Conservation (phyloP, 2,329 filamentous ascomycete genomes). For the Phialocephala sp. region DNA sequence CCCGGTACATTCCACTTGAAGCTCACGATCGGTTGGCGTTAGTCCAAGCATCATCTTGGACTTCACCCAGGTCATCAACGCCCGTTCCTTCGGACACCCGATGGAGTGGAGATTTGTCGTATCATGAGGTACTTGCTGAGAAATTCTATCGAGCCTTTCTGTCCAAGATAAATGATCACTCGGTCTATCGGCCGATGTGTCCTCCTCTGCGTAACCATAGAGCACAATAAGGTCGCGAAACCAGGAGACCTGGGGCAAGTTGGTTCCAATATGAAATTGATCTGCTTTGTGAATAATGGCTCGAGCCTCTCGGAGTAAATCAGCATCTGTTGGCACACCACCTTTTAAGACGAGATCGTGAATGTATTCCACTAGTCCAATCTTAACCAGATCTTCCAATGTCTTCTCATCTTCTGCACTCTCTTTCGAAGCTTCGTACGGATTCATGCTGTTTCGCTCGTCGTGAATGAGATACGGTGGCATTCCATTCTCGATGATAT, state of each 20-base stretch:
- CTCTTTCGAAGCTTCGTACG: conserved; percentile 51
- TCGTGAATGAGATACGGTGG: conserved; percentile 70
- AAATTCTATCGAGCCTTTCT: conserved; percentile 25
- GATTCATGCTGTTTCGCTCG: conserved; percentile 62
- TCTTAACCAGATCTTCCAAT: conserved; percentile 66
- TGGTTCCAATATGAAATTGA: conserved; percentile 47
- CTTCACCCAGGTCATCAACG: conserved; percentile 36
- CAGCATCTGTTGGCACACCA: conserved; percentile 53
- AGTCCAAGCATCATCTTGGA: conserved; percentile 52
- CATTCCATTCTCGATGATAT: conserved; percentile 70
- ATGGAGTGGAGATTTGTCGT: conserved; percentile 25
- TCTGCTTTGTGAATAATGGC: conserved; percentile 63
- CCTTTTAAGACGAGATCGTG: conserved; percentile 52
- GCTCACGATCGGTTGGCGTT: conserved; percentile 63
- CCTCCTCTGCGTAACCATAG: conserved; percentile 38
- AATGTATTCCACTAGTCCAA: conserved; percentile 60
- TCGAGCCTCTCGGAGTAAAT: conserved; percentile 63
- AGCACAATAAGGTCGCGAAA: conserved; percentile 64
- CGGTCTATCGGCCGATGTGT: not conserved
- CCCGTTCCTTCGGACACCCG: conserved; percentile 35
- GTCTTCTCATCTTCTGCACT: conserved; percentile 56
- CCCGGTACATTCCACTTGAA: conserved; percentile 63
- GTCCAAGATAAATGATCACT: conserved; percentile 20
- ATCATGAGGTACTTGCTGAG: conserved; percentile 14
- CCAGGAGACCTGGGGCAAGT: conserved; percentile 53